Conservation (phyloP, 23 red algal species). For the Gracilaria vermiculophylla region DNA sequence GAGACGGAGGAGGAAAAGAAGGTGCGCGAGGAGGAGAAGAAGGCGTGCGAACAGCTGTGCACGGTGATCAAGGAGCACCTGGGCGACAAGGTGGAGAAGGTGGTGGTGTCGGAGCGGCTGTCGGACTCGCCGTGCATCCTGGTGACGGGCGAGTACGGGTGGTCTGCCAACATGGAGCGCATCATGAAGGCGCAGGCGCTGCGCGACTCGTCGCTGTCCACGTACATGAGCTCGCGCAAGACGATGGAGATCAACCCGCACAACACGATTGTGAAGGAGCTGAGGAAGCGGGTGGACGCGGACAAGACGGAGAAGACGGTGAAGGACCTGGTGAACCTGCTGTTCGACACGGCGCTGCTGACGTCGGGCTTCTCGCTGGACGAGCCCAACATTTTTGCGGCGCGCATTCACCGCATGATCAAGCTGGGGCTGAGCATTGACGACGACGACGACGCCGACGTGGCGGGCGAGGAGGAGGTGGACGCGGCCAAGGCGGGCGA, state of each 20-base stretch:
- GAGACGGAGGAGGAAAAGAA: constrained; percentile 85
- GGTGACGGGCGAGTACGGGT: constrained; percentile 93
- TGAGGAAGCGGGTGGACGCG: constrained; percentile 82
- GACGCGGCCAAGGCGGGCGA: constrained; percentile 28
- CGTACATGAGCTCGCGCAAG: constrained; percentile 94
- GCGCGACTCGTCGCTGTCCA: constrained; percentile 88
- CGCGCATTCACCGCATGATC: constrained; percentile 95
- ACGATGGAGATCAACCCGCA: constrained; percentile 93
- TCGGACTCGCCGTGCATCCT: constrained; percentile 94
- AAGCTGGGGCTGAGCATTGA: constrained; percentile 92
- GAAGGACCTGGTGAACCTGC: constrained; percentile 91
- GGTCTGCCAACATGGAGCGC: constrained; percentile 97
- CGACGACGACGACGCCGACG: constrained; percentile 91
- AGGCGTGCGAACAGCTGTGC: constrained; percentile 84
- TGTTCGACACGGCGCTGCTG: constrained; percentile 91
- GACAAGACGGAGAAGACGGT: constrained; percentile 97
- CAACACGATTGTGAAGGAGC: constrained; percentile 88
- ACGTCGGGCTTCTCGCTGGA: constrained; percentile 91
- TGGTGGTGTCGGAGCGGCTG: constrained; percentile 89
- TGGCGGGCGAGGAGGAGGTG: constrained; percentile 66
- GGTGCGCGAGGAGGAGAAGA: constrained; percentile 85
- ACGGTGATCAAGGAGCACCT: constrained; percentile 97
- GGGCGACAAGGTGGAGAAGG: constrained; percentile 97
- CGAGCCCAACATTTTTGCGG: constrained; percentile 85
- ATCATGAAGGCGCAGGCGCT: constrained; percentile 98